Evolutionary conservation across 176 grass and related monocot genomes (phyloP).

Genomic region (Juncus inflexus): DNA sequence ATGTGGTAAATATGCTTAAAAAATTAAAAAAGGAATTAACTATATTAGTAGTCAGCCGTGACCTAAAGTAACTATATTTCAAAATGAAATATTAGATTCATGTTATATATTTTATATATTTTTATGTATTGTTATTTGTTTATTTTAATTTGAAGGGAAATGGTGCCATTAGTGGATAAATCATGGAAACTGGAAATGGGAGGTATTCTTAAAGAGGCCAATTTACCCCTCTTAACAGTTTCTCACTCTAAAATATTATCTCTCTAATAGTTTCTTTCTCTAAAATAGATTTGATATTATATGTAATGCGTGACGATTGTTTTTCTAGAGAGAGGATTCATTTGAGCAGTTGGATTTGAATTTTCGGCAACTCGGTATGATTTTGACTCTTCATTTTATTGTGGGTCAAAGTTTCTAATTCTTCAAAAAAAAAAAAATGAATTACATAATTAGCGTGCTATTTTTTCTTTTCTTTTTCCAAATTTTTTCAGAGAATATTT

Average conservation of each 20-base stretch:
- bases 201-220: constrained; percentile 61
- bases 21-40: constrained; percentile 63
- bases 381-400: background rate
- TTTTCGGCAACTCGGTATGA: constrained; percentile 4
- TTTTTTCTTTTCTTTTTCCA: background rate
- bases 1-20: constrained; percentile 83
- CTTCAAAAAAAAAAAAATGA: background rate
- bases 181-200: constrained; percentile 88
- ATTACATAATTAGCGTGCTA: too few relatives aligned
- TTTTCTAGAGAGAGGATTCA: too few relatives aligned
- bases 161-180: constrained; percentile 63
- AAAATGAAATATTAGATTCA: background rate
- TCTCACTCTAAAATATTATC: too few relatives aligned
- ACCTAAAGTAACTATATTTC: constrained; percentile 53
- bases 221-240: too few relatives aligned
- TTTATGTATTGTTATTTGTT: background rate
- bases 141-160: constrained; percentile 47
- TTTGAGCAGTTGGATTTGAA: background rate
- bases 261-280: too few relatives aligned
- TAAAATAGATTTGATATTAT: too few relatives aligned
- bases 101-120: background rate
- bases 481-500: background rate
- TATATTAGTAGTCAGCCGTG: constrained; percentile 79
- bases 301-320: constrained; percentile 4
- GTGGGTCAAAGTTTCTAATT: background rate